Conservation (phyloP, 179 eudicot genomes). For the Sideroxylon spinosum region DNA sequence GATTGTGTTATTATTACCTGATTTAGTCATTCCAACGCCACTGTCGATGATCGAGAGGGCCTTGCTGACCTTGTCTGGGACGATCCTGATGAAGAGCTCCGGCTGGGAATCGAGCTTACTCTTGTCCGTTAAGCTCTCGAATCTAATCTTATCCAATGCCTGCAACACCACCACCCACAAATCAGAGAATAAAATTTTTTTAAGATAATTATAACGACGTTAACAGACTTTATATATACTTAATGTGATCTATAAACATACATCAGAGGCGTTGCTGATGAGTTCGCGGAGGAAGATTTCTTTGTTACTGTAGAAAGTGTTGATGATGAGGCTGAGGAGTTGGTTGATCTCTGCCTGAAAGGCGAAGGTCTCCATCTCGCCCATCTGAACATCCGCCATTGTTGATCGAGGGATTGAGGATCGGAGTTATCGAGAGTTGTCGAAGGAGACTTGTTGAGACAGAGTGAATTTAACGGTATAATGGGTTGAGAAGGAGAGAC, state of each 20-base stretch:
- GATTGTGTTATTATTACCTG: constrained; percentile 25
- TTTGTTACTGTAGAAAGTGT: constrained; percentile 57
- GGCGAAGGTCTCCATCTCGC: constrained; percentile 10
- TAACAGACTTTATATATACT: too few species aligned
- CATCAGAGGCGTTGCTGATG: constrained; percentile 18
- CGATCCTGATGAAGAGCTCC: constrained; percentile 42
- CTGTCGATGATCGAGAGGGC: constrained; percentile 48
- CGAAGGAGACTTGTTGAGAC: too few species aligned
- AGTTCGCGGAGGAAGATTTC: constrained; percentile 28
- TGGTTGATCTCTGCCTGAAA: constrained; percentile 56
- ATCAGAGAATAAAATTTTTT: too few species aligned
- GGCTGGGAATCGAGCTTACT: constrained; percentile 50
- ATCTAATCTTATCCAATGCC: constrained; percentile 48
- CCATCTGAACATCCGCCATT: constrained; percentile 14
- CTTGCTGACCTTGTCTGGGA: constrained; percentile 44
- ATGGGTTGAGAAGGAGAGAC: too few species aligned
- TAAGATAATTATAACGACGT: too few species aligned
- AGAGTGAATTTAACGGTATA: too few species aligned
- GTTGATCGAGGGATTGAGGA: neutral
- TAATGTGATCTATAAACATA: neutral
- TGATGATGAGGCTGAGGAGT: constrained; percentile 48
- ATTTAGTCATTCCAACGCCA: constrained; percentile 53
- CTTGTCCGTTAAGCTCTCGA: constrained; percentile 43
- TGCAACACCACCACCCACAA: neutral
- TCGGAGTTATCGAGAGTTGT: too few species aligned